Conservation (phyloP, 139 green algal genomes). For the Chlamydomonas sp. region DNA sequence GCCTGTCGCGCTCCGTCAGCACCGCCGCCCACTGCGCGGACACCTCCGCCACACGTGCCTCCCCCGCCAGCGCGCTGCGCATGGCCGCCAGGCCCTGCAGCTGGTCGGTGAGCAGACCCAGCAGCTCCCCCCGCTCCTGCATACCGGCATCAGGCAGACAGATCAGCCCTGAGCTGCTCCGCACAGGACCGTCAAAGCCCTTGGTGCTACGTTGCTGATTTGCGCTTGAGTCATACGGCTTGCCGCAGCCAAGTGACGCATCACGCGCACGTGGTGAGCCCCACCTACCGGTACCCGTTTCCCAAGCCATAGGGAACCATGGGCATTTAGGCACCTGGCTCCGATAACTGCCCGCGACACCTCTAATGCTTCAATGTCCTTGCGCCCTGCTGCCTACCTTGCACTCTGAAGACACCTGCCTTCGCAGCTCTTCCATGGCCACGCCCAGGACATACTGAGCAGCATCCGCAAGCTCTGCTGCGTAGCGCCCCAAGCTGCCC, state of each 20-base stretch:
- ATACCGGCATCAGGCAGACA: background rate
- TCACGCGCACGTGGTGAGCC: no score
- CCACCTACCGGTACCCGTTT: no score
- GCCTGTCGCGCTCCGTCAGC: background rate
- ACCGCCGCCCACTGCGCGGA: conserved; percentile 9
- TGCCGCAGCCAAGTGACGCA: no score
- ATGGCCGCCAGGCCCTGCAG: conserved; percentile 45
- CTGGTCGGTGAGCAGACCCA: conserved; percentile 59
- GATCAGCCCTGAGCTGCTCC: background rate
- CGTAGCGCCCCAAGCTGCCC: background rate
- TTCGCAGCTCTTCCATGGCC: conserved; percentile 65
- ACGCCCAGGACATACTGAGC: conserved; percentile 63
- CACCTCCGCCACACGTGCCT: conserved; percentile 29
- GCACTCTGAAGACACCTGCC: conserved; percentile 60
- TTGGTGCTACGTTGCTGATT: no score
- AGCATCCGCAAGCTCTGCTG: conserved; percentile 56
- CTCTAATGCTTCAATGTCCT: no score
- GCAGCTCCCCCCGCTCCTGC: conserved; percentile 59
- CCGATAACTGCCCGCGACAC: no score
- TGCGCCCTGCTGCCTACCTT: background rate
- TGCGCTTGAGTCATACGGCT: no score
- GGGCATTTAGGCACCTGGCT: no score
- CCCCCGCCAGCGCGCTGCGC: conserved; percentile 27
- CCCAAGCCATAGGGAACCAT: no score
- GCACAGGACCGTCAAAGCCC: no score